These are phyloP conservation scores for Lignosus rhinocerotis DNA, from an alignment of 1,284 basidiomycete species.

Conservation along the genomic window DNA sequence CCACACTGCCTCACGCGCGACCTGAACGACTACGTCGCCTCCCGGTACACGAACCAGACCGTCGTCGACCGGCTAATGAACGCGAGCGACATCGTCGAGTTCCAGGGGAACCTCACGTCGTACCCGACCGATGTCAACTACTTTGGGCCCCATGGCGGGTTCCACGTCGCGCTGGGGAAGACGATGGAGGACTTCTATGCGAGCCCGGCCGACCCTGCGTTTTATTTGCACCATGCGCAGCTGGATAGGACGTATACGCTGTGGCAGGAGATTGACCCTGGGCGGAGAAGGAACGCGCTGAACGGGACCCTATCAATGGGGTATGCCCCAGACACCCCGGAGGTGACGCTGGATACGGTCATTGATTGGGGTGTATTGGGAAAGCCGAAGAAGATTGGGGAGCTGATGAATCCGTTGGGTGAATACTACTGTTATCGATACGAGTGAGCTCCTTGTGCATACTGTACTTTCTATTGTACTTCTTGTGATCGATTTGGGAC, in stretches of 20 bases:
- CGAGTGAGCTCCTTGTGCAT: background rate
- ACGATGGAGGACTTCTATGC: constrained; percentile 3
- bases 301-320: background rate
- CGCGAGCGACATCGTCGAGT: constrained; percentile 1
- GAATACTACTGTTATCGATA: background rate
- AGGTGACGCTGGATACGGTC: constrained; percentile 1
- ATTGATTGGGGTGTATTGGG: background rate
- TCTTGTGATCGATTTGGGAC: too few species aligned
- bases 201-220: background rate
- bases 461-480: too few species aligned
- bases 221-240: background rate
- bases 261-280: background rate
- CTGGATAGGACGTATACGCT: background rate
- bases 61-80: background rate
- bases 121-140: background rate
- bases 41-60: background rate
- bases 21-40: background rate
- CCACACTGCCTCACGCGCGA: constrained; percentile 1
- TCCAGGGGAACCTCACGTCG: constrained; percentile 1
- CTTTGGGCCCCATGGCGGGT: background rate
- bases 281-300: background rate
- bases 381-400: background rate
- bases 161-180: background rate
- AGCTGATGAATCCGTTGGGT: constrained; percentile 1
- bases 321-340: background rate